Evolutionary conservation across 2,329 filamentous ascomycete species (phyloP), one percentile per base, ranked within the genome.

Genomic region (Fusarium foetens): DNA sequence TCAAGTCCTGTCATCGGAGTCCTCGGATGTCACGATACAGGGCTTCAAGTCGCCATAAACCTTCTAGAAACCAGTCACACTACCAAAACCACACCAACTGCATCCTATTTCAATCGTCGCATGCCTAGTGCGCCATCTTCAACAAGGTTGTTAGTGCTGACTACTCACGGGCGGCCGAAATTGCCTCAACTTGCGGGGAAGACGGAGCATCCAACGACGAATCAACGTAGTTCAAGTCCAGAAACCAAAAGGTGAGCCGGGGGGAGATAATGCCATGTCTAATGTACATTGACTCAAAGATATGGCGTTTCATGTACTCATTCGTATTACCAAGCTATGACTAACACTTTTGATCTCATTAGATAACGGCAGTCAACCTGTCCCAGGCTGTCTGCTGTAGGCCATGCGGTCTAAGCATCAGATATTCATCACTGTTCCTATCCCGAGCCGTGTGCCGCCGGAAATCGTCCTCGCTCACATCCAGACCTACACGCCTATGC

Each of bases 351-450:
- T 31, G n/a, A 25, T 12, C 7, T 14, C 39, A 51, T 63, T 35
- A 60, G 33, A 58, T 54, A 39, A n/a, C 17, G 23, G 2, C 42
- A 14, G 17, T 45, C 16, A 21, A 33, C 33, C 33, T 33, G 33
- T 14, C 31, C 31, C 31, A 13, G 31, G 31, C 23, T 14, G 11
- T 9, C 41, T n/a, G 49, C 35, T 13, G 36, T 39, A 52, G 51
- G 66, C 65, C 21, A 72, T 72, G 70, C 65, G 70, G 45, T 73
- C 66, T 19, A 59, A 55, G 35, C 61, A 72, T 42, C 66, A 57
- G 19, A 51, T 60, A 33, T 58, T 36, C 61, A 66, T 72, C 57
- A 62, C 60, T 19, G 58, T 70, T 13, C 70, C 70, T 35, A 72
- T 72, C 35, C 66, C 70, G 13, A 59, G 62, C 38, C 62, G 25